A percentile compares a stretch with the other conserved stretches of the same genome.
Conservation (phyloP, 352 stramenopile species). For the Globisporangium polare region DNA sequence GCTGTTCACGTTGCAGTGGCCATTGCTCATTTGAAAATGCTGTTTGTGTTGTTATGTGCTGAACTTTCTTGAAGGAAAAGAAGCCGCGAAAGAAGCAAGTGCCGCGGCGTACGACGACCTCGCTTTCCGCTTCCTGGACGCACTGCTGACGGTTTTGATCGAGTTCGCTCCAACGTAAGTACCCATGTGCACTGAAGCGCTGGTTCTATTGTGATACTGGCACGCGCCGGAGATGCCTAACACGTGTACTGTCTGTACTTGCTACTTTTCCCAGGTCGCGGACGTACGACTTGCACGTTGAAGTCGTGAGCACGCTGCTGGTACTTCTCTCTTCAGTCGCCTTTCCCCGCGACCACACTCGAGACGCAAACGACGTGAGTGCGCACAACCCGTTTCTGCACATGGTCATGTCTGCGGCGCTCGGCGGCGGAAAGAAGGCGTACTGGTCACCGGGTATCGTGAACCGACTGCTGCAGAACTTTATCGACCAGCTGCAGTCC, state of each 20-base stretch:
- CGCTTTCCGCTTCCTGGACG: conserved; percentile 63
- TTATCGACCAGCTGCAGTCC: conserved; percentile 43
- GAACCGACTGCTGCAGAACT: conserved; percentile 58
- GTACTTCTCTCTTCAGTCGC: conserved; percentile 63
- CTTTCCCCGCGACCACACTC: conserved; percentile 56
- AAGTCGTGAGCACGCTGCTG: conserved; percentile 69
- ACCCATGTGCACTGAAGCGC: background rate
- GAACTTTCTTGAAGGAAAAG: conserved; percentile 17
- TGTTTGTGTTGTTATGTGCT: background rate
- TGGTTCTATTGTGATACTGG: background rate
- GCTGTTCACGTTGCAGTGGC: background rate
- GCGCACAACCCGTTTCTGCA: conserved; percentile 64
- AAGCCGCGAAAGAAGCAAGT: conserved; percentile 11
- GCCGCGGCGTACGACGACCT: conserved; percentile 48
- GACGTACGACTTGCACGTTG: conserved; percentile 75
- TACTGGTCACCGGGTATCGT: conserved; percentile 50
- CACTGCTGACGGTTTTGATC: conserved; percentile 47
- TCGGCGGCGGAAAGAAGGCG: conserved; percentile 32
- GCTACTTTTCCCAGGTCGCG: conserved; percentile 15
- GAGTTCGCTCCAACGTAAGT: conserved; percentile 64
- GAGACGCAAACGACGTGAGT: conserved; percentile 34
- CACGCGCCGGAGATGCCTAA: background rate
- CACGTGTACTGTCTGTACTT: background rate
- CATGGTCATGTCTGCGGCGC: conserved; percentile 45
- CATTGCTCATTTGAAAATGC: background rate